Evolutionary conservation across 2,329 filamentous ascomycete genomes (phyloP).

Genomic region (Volutella citrinella): DNA sequence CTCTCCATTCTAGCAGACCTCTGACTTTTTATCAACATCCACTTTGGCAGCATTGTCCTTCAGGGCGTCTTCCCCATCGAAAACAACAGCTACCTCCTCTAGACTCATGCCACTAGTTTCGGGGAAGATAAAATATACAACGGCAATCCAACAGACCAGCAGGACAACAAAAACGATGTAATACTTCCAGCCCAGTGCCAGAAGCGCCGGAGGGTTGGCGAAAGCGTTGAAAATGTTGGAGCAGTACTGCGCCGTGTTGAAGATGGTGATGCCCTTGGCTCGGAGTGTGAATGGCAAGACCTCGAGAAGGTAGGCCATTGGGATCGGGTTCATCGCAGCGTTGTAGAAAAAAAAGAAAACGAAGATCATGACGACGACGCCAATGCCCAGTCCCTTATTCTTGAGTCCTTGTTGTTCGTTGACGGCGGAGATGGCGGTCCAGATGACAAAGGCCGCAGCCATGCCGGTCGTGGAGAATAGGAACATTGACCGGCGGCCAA

Average conservation of each 20-base stretch:
- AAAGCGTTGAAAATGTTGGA: constrained; percentile 7
- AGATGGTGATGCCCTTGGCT: constrained; percentile 42
- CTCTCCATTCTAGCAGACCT: no score
- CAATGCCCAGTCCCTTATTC: constrained; percentile 19
- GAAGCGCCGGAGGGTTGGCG: constrained; percentile 4
- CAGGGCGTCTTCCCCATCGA: no score
- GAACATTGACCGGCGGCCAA: constrained; percentile 8
- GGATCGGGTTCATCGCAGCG: constrained; percentile 50
- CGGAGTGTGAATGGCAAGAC: constrained; percentile 49
- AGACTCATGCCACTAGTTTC: constrained; percentile 2
- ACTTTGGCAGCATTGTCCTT: no score
- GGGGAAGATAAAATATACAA: constrained; percentile 1
- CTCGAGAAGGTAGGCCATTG: constrained; percentile 46
- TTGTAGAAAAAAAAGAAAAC: constrained; percentile 43
- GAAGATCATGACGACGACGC: constrained; percentile 28
- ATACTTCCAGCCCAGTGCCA: constrained; percentile 8
- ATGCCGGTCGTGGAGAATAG: constrained; percentile 20
- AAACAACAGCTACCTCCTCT: constrained; percentile 2
- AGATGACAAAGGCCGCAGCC: constrained; percentile 28
- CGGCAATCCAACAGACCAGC: constrained; percentile 1
- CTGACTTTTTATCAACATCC: no score
- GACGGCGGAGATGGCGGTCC: constrained; percentile 28
- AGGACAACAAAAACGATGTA: constrained; percentile 8
- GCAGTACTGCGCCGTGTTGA: constrained; percentile 6
- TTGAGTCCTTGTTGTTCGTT: constrained; percentile 18